Percentiles rank a stretch among this genome's conserved stretches.
Conservation (phyloP, 345 rosid genomes). For the Corchorus capsularis region DNA sequence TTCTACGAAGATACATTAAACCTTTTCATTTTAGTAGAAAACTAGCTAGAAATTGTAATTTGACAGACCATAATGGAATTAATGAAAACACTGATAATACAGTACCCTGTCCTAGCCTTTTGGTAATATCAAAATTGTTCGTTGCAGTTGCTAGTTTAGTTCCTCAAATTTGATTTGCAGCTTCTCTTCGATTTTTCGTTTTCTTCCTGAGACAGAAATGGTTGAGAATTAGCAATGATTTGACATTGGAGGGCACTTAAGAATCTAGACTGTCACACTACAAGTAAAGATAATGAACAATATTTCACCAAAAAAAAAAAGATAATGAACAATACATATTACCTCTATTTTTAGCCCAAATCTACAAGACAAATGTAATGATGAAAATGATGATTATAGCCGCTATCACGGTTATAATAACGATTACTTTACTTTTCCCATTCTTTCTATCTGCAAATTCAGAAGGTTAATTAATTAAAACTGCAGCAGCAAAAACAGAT, state of each 20-base stretch:
- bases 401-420: too few relatives aligned
- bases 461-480: too few relatives aligned
- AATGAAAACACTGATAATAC: too few relatives aligned
- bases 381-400: constrained; percentile 16
- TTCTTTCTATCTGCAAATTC: too few relatives aligned
- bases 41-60: constrained; percentile 33
- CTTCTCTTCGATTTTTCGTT: background rate
- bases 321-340: too few relatives aligned
- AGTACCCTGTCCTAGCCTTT: constrained; percentile 33
- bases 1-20: constrained; percentile 28
- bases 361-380: background rate
- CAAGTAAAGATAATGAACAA: too few relatives aligned
- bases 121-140: constrained; percentile 24
- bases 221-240: background rate
- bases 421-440: too few relatives aligned
- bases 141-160: constrained; percentile 36
- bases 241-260: background rate
- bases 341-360: too few relatives aligned
- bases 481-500: too few relatives aligned
- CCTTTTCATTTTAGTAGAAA: constrained; percentile 47
- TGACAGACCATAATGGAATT: too few relatives aligned
- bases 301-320: too few relatives aligned
- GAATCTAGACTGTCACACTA: background rate
- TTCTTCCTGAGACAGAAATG: background rate
- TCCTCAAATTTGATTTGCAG: too few relatives aligned